Percentiles rank a stretch among this genome's conserved stretches.
These are phyloP conservation scores for Gracilaria gracilis DNA, from an alignment of 23 red algal species.

Conservation along the genomic window DNA sequence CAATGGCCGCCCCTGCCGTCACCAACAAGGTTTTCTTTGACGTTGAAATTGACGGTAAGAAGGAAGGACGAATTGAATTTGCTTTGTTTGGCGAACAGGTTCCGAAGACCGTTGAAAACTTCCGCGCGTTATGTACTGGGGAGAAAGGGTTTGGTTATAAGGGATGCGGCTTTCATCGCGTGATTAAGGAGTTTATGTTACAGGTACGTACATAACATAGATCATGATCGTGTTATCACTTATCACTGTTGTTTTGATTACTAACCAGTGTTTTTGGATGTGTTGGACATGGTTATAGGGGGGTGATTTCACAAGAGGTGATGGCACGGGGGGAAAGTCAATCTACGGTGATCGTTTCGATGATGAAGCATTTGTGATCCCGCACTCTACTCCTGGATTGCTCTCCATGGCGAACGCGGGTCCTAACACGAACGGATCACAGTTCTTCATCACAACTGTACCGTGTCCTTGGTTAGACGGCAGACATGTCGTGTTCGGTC, in stretches of 20 bases:
- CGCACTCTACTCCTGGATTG: slow-evolving; percentile 72
- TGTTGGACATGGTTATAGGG: too few species aligned
- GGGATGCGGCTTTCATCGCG: slow-evolving; percentile 84
- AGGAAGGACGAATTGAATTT: slow-evolving; percentile 85
- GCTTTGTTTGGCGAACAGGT: slow-evolving; percentile 86
- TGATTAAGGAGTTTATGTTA: slow-evolving; percentile 91
- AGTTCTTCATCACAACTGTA: slow-evolving; percentile 93
- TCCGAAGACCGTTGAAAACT: slow-evolving; percentile 93
- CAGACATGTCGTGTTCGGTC: slow-evolving; percentile 95
- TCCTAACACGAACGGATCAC: slow-evolving; percentile 95
- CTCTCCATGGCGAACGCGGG: slow-evolving; percentile 98
- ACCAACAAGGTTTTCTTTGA: slow-evolving; percentile 94
- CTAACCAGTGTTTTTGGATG: too few species aligned
- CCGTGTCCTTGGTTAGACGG: slow-evolving; percentile 82
- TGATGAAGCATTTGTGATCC: slow-evolving; percentile 90
- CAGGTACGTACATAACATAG: slow-evolving; percentile 27
- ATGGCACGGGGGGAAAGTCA: slow-evolving; percentile 93
- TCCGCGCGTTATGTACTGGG: slow-evolving; percentile 85
- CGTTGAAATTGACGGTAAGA: slow-evolving; percentile 90
- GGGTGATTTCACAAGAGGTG: slow-evolving; percentile 90
- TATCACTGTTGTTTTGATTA: neutral
- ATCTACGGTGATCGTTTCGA: slow-evolving; percentile 93
- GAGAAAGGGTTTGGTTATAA: slow-evolving; percentile 91
- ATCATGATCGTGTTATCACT: neutral
- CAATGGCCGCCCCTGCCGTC: slow-evolving; percentile 26